Evolutionary conservation across 192 early-diverging fungal genomes (phyloP), one percentile per base, ranked within the genome.

Genomic region (Obelidium mucronatum): DNA sequence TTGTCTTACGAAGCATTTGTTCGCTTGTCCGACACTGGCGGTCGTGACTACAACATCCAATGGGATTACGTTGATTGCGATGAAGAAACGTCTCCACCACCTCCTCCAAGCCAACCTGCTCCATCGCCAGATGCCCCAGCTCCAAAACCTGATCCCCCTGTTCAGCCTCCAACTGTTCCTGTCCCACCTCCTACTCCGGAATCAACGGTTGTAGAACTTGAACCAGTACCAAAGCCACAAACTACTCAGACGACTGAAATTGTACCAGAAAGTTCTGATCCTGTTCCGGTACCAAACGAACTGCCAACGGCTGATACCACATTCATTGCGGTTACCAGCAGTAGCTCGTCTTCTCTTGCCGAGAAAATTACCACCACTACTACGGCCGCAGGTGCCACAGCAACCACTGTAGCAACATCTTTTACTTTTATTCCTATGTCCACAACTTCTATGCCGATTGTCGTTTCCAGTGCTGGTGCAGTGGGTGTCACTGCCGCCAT

Each of bases 21-120:
- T 30, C 13, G 11, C 4, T 26, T 6, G 3, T 39, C 8, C 1
- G 31, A 36, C 34, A 35, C 17, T 24, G 17, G 8, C 19, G 34
- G 61, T 22, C 24, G 17, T 33, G 26, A 24, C 8, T 59, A 13
- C 56, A 26, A 26, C 6, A 35, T 35, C 34, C 11, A 33, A 13
- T 64, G 61, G 61, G 37, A 64, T 6, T 64, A 6, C 8, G 61
- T 37, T 5, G 37, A 64, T 35, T 64, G 61, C 61, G 44, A 48
- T 48, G 44, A 19, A 15, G 11, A 48, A 48, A 19, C 19, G 11
- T 0, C 44, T 15, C 44, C 44, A 48, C 44, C 44, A 48, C 19
- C 44, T 15, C 44, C 44, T 15, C 0, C 44, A 48, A 6, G 11
- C 8, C 11, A 48, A 0, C 44, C 44, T 48, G 44, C 19, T 48